Percentiles rank a stretch among this genome's conserved stretches.
Evolutionary conservation across 169 alveolate genomes (phyloP).

Genomic region (Plasmodium gonderi): DNA sequence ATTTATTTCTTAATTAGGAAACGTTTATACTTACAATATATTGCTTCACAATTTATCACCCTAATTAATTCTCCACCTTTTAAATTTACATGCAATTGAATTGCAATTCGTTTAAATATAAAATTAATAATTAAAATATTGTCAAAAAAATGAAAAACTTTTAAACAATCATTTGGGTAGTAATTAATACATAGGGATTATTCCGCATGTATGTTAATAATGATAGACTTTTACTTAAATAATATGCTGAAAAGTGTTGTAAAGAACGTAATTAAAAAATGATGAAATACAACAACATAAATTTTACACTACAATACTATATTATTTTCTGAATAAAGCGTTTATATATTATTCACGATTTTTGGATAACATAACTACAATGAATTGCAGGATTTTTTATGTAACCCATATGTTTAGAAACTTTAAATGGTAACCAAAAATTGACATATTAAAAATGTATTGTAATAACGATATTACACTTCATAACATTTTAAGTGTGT

Average conservation of each 20-base stretch:
- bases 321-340: background rate
- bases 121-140: too few species aligned
- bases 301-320: background rate
- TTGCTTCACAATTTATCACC: too few species aligned
- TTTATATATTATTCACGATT: background rate
- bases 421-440: background rate
- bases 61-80: too few species aligned
- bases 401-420: background rate
- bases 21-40: too few species aligned
- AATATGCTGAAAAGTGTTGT: background rate
- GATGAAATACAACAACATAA: background rate
- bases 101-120: too few species aligned
- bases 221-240: background rate
- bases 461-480: background rate
- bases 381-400: background rate
- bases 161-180: background rate
- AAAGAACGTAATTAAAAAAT: background rate
- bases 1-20: too few species aligned
- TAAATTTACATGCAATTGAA: too few species aligned
- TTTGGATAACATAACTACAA: background rate
- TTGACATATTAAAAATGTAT: background rate
- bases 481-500: background rate
- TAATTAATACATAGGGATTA: background rate
- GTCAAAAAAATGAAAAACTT: background rate
- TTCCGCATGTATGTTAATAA: background rate